Evolutionary conservation across 768 basidiomycete genomes (phyloP), one percentile per base, ranked within the genome.

Genomic region (Nidularia pulvinata): DNA sequence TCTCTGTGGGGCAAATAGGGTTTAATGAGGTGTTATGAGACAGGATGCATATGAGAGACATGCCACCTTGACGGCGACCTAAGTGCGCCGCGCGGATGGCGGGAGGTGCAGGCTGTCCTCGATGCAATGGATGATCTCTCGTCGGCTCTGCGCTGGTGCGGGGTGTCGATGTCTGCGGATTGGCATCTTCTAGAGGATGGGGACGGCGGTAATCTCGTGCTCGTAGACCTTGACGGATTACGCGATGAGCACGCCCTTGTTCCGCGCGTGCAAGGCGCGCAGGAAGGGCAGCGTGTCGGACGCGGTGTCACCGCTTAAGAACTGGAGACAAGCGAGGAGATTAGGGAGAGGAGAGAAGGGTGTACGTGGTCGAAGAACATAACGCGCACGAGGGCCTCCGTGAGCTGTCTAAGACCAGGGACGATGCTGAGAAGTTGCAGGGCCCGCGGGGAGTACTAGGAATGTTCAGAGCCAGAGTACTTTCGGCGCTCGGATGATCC

Each of bases 281-380:
- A 97, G 79, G 0, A 90, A 90, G 1, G 91, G 86, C 4, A 90
- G 59, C 6, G 87, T 81, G 14, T 80, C 85, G 36, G 81, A 77
- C 0, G 87, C 89, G 0, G 88, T 88, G 55, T 95, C 93, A 2
- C 91, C 93, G 0, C 94, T 93, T 1, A 95, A 93, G 59, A 96
- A 98, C 86, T 93, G 50, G 6, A 46, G 19, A 10, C 22, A 43
- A 59, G 25, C n/a, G n/a, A 3, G 1, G 3, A 30, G 25, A 3
- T 30, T 3, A 2, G 25, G 25, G 25, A 30, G 25, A 30, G 25
- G 25, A 25, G 25, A 30, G 25, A 30, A 30, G 25, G 1, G 25
- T 3, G 25, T 30, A 30, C 25, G 25, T 30, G 25, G 25, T 30
- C 25, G 25, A 30, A 30, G 25, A 30, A 30, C 2, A 3, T 30